Evolutionary conservation across 2,329 filamentous ascomycete genomes (phyloP).

Genomic region (Verticillium nubilum): DNA sequence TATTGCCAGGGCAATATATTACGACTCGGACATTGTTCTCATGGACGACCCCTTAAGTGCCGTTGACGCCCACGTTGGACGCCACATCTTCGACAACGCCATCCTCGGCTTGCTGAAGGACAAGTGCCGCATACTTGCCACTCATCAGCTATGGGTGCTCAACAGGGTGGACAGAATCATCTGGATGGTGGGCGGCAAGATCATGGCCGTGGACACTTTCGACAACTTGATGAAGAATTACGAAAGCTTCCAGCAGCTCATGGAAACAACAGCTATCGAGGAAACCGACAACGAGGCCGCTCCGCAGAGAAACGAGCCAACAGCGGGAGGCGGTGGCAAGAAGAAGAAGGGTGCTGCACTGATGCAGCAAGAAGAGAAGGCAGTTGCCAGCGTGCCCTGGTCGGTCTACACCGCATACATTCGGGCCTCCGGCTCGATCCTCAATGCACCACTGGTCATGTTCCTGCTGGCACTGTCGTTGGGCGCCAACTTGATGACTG

Average conservation of each 20-base stretch:
- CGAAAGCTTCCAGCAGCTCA: conserved; percentile 71
- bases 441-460: conserved; percentile 61
- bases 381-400: conserved; percentile 73
- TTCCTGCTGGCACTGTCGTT: conserved; percentile 66
- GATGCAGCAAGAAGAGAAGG: conserved; percentile 69
- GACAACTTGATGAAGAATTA: conserved; percentile 79
- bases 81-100: conserved; percentile 85
- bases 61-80: conserved; percentile 64
- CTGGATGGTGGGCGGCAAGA: conserved; percentile 82
- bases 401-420: conserved; percentile 75
- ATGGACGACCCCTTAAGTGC: conserved; percentile 67
- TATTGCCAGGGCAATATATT: conserved; percentile 78
- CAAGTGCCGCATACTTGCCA: conserved; percentile 88
- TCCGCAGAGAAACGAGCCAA: conserved; percentile 34
- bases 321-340: conserved; percentile 38
- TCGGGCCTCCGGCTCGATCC: conserved; percentile 63
- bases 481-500: conserved; percentile 80
- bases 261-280: conserved; percentile 78
- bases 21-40: conserved; percentile 60
- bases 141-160: conserved; percentile 91
- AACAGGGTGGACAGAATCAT: conserved; percentile 87
- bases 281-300: conserved; percentile 50
- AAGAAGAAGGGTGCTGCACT: conserved; percentile 56
- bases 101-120: conserved; percentile 83
- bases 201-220: conserved; percentile 84